These are phyloP conservation scores for Nakazawaea pomicola DNA, from an alignment of 805 yeast species.

Conservation along the genomic window DNA sequence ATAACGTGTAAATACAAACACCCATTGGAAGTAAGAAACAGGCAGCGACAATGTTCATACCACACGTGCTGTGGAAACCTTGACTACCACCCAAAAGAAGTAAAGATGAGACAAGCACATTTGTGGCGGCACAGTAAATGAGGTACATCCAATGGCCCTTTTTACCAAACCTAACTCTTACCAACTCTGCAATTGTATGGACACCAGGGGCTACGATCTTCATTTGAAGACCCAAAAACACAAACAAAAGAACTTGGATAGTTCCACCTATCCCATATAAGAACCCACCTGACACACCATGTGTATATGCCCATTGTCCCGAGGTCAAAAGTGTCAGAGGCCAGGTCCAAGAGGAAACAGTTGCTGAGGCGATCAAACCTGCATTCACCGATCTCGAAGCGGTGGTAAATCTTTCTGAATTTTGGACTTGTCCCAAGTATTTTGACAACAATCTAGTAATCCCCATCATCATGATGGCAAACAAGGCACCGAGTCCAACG, in stretches of 20 bases:
- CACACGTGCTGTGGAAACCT: slow-evolving; percentile 34
- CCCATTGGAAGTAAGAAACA: slow-evolving; percentile 40
- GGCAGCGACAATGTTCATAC: slow-evolving; percentile 41
- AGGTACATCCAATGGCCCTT: slow-evolving; percentile 31
- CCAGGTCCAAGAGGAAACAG: slow-evolving; percentile 46
- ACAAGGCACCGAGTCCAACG: slow-evolving; percentile 39
- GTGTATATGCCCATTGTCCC: slow-evolving; percentile 33
- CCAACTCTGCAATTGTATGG: slow-evolving; percentile 38
- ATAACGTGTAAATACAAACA: slow-evolving; percentile 41
- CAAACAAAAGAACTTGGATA: slow-evolving; percentile 32
- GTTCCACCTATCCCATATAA: slow-evolving; percentile 33
- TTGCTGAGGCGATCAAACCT: slow-evolving; percentile 39
- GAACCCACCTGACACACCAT: slow-evolving; percentile 38
- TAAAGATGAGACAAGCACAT: slow-evolving; percentile 30
- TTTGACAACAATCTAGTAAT: slow-evolving; percentile 31
- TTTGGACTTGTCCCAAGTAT: slow-evolving; percentile 32
- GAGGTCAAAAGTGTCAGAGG: slow-evolving; percentile 35
- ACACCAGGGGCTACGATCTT: slow-evolving; percentile 36
- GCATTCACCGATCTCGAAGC: slow-evolving; percentile 35
- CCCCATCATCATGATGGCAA: slow-evolving; percentile 36
- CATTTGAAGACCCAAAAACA: slow-evolving; percentile 32
- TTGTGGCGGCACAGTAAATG: slow-evolving; percentile 31
- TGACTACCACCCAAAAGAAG: slow-evolving; percentile 40
- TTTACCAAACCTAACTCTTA: slow-evolving; percentile 33
- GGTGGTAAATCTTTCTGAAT: slow-evolving; percentile 36